Percentiles rank a stretch among this genome's conserved stretches.
These are phyloP conservation scores for Cytospora mali DNA, from an alignment of 2,329 filamentous ascomycete species.

Conservation along the genomic window DNA sequence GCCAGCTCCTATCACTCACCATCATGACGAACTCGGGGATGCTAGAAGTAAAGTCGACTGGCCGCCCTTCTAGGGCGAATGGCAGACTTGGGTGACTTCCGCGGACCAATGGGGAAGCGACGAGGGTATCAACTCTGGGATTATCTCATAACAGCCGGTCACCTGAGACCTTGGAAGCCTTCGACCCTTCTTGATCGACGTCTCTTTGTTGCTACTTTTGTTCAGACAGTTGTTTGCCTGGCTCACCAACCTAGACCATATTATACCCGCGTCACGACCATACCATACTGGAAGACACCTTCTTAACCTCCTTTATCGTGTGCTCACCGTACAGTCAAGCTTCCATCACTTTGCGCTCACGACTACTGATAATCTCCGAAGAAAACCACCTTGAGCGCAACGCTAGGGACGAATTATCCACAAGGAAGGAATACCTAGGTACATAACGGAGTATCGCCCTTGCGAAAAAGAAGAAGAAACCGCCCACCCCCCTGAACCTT, in stretches of 20 bases:
- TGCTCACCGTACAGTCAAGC: background rate
- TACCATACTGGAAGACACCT: too few species aligned
- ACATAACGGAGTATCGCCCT: background rate
- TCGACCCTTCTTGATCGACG: background rate
- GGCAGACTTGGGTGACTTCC: background rate
- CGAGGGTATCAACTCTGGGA: background rate
- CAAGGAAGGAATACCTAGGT: too few species aligned
- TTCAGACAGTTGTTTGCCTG: too few species aligned
- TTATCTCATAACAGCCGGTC: background rate
- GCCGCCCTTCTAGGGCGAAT: background rate
- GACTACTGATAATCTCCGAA: background rate
- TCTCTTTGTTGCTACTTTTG: background rate
- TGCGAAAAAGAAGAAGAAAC: background rate
- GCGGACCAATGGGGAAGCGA: background rate
- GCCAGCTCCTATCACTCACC: background rate
- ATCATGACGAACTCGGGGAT: background rate
- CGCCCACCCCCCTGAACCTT: too few species aligned
- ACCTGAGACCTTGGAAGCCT: background rate
- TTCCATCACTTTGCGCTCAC: background rate
- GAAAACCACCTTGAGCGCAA: background rate
- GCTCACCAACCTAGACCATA: background rate
- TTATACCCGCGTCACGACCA: background rate
- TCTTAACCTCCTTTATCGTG: background rate
- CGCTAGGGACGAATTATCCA: background rate
- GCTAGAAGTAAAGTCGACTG: background rate